Percentiles rank a stretch among this genome's conserved stretches.
Conservation (phyloP, 2,329 filamentous ascomycete genomes). For the Epichloe hybrida region DNA sequence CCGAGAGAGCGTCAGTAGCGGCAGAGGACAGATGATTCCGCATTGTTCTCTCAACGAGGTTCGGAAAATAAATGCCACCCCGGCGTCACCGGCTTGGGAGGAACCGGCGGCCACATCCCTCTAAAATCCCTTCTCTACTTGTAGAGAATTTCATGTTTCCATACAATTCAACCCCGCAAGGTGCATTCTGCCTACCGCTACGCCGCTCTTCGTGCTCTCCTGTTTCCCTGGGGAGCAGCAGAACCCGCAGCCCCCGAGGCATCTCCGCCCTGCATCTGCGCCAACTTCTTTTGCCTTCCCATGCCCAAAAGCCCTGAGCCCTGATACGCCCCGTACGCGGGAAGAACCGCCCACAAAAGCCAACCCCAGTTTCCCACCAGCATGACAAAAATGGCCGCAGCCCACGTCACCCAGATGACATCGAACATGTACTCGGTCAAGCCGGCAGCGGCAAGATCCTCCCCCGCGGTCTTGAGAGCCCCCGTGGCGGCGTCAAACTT, state of each 20-base stretch:
- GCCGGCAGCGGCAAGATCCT: constrained; percentile 76
- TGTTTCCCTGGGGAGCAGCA: constrained; percentile 31
- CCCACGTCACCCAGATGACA: constrained; percentile 88
- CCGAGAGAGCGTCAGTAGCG: constrained; percentile 16
- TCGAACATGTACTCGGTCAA: constrained; percentile 99
- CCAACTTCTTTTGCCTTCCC: constrained; percentile 37
- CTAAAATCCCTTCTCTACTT: too few species aligned
- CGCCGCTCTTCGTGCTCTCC: constrained; percentile 41
- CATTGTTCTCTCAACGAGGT: not conserved
- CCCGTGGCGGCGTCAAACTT: constrained; percentile 49
- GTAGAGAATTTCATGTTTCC: not conserved
- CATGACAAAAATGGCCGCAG: constrained; percentile 55
- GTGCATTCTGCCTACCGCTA: constrained; percentile 12
- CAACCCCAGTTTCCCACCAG: constrained; percentile 68
- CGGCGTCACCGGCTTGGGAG: too few species aligned
- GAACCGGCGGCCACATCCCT: not conserved
- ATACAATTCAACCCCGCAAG: too few species aligned
- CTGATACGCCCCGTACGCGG: constrained; percentile 42
- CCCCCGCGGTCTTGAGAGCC: constrained; percentile 57
- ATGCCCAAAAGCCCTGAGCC: constrained; percentile 39
- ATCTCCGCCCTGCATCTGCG: constrained; percentile 27
- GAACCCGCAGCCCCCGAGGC: constrained; percentile 12
- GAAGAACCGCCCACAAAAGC: constrained; percentile 41
- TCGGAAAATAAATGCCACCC: not conserved
- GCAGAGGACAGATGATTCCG: not conserved